Evolutionary conservation across 2,329 filamentous ascomycete species (phyloP).

Genomic region (Westerdykella aurantiaca): DNA sequence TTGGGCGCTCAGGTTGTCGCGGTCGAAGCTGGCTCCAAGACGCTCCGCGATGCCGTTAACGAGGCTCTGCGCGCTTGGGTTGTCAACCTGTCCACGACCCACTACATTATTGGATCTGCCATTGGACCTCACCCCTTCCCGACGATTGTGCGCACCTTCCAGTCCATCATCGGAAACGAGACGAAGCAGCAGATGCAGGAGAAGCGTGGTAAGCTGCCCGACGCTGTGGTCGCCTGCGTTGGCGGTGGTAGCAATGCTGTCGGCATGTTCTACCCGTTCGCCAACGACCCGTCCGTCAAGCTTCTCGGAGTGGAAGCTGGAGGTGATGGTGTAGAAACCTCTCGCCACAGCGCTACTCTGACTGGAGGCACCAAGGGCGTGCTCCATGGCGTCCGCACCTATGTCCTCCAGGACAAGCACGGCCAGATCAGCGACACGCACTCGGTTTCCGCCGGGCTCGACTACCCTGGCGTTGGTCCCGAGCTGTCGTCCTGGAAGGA

Average conservation of each 20-base stretch:
- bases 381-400: conserved; percentile 91
- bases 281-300: conserved; percentile 76
- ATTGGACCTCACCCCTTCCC: conserved; percentile 98
- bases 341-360: conserved; percentile 80
- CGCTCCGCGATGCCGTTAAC: conserved; percentile 67
- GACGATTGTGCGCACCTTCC: conserved; percentile 94
- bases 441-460: conserved; percentile 90
- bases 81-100: conserved; percentile 82
- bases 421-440: conserved; percentile 94
- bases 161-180: conserved; percentile 91
- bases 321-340: conserved; percentile 84
- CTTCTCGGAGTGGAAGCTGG: conserved; percentile 92
- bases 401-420: conserved; percentile 86
- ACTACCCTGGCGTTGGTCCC: conserved; percentile 94
- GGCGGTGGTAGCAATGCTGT: conserved; percentile 92
- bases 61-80: conserved; percentile 95
- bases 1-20: conserved; percentile 89
- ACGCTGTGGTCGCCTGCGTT: conserved; percentile 94
- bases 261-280: conserved; percentile 98
- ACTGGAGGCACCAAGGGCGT: conserved; percentile 84
- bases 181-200: conserved; percentile 87
- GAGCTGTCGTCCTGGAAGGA: conserved; percentile 95
- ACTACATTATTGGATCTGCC: conserved; percentile 97
- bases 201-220: conserved; percentile 80
- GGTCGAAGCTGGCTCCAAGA: conserved; percentile 80